Conservation (phyloP, 306 rosid genomes). For the Ziziphus jujuba region DNA sequence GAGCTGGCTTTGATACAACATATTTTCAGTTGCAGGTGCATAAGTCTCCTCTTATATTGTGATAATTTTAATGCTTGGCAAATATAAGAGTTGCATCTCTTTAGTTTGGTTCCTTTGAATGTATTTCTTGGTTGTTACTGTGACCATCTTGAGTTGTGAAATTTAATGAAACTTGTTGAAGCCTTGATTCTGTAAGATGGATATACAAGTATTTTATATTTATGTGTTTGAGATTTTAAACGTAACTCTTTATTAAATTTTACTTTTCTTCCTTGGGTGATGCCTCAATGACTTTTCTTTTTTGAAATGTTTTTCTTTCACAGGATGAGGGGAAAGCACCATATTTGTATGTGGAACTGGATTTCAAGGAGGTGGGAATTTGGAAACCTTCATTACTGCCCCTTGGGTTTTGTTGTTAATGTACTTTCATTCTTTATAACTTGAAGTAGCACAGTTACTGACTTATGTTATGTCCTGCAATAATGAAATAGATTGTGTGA, state of each 20-base stretch:
- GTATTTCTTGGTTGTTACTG: neutral
- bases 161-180: neutral
- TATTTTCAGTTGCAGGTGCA: constrained; percentile 92
- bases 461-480: neutral
- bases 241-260: no score
- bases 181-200: neutral
- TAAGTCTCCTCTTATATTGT: constrained; percentile 27
- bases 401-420: constrained; percentile 21
- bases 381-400: constrained; percentile 13
- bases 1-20: constrained; percentile 91
- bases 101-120: constrained; percentile 4
- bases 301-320: constrained; percentile 18
- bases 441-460: neutral
- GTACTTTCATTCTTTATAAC: constrained; percentile 6
- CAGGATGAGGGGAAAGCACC: constrained; percentile 91
- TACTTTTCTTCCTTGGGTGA: no score
- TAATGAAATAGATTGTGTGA: constrained; percentile 13
- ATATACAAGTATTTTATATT: neutral
- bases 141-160: neutral
- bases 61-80: constrained; percentile 10
- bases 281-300: neutral
- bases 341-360: constrained; percentile 81
- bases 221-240: no score
- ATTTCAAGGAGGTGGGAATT: constrained; percentile 81
- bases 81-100: constrained; percentile 5